Conservation (phyloP, 129 eudicot species). For the Logfia minima region DNA sequence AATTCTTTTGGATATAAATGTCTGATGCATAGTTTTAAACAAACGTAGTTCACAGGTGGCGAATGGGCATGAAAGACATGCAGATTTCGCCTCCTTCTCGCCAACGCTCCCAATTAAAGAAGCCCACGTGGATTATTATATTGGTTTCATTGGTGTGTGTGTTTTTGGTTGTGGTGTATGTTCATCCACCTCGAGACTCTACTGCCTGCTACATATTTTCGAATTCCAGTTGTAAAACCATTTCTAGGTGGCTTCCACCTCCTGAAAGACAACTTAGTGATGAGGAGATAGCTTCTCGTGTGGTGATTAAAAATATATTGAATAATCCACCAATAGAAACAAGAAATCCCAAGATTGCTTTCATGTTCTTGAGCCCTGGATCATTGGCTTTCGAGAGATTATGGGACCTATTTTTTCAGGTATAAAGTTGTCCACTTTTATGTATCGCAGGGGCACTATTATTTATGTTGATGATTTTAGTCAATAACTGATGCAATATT, state of each 20-base stretch:
- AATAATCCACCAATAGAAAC: slow-evolving; percentile 44
- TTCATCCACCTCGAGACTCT: slow-evolving; percentile 76
- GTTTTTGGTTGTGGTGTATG: slow-evolving; percentile 73
- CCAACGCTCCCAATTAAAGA: slow-evolving; percentile 65
- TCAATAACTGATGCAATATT: slow-evolving; percentile 2
- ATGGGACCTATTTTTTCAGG: slow-evolving; percentile 96
- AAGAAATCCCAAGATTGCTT: slow-evolving; percentile 76
- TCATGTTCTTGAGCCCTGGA: slow-evolving; percentile 89
- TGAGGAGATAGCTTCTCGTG: slow-evolving; percentile 86
- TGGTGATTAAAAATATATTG: slow-evolving; percentile 65
- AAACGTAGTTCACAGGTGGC: slow-evolving; percentile 55
- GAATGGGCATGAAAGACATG: slow-evolving; percentile 70
- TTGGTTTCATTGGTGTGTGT: slow-evolving; percentile 69
- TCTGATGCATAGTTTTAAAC: slow-evolving; percentile 47
- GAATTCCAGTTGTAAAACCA: slow-evolving; percentile 69
- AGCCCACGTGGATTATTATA: slow-evolving; percentile 87
- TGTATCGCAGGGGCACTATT: slow-evolving; percentile 2
- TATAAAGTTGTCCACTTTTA: slow-evolving; percentile 19
- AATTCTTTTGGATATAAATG: slow-evolving; percentile 12
- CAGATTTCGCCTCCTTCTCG: slow-evolving; percentile 69
- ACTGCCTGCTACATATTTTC: slow-evolving; percentile 75
- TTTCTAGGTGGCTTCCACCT: slow-evolving; percentile 90
- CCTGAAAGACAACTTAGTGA: slow-evolving; percentile 72
- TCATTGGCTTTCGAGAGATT: slow-evolving; percentile 86
- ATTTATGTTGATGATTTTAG: neutral